Conservation (phyloP, 2,329 filamentous ascomycete genomes). For the Metarhizium guizhouense region DNA sequence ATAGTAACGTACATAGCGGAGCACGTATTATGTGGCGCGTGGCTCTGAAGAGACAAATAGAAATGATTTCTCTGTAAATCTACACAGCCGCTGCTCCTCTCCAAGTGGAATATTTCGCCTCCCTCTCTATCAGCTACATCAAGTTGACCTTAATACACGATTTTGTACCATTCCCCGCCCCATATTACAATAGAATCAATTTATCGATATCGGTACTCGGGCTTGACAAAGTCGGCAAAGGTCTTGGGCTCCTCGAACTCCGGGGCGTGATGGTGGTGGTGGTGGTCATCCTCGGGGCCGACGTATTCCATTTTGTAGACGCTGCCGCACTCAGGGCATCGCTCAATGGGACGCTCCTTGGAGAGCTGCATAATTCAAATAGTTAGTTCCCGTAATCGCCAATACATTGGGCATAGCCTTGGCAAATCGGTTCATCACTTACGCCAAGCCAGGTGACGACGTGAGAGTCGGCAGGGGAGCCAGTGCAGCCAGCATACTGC, state of each 20-base stretch:
- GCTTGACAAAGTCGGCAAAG: constrained; percentile 91
- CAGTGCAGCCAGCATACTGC: constrained; percentile 95
- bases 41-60: constrained; percentile 26
- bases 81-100: constrained; percentile 24
- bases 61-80: constrained; percentile 28
- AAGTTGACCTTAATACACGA: constrained; percentile 16
- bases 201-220: constrained; percentile 74
- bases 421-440: constrained; percentile 27
- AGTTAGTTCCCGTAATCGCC: constrained; percentile 1
- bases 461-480: constrained; percentile 87
- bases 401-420: background rate
- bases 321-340: constrained; percentile 93
- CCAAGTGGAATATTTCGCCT: constrained; percentile 12
- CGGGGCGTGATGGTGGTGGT: constrained; percentile 47
- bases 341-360: constrained; percentile 82
- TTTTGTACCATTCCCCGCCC: constrained; percentile 5
- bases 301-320: constrained; percentile 98
- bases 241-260: constrained; percentile 84
- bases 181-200: constrained; percentile 10
- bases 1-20: background rate
- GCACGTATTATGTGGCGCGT: constrained; percentile 6
- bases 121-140: constrained; percentile 12
- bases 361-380: constrained; percentile 50
- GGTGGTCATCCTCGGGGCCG: constrained; percentile 67
- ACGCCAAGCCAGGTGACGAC: constrained; percentile 83